Base-by-base conservation (phyloP, 345 rosid genomes). In the Lumnitzera racemosa region DNA sequence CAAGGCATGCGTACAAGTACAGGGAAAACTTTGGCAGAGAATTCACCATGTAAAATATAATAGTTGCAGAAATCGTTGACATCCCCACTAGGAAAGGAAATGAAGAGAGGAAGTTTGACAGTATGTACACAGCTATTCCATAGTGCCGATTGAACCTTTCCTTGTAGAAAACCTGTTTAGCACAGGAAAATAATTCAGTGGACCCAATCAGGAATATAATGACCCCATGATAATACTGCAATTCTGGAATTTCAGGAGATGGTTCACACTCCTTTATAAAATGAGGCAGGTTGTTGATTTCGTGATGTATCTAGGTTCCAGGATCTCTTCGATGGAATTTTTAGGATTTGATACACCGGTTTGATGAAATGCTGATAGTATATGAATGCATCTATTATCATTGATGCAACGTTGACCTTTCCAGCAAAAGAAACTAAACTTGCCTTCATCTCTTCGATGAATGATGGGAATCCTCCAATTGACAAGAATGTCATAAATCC, bases 401-500 rank as follows among this genome's bases (percentile, higher is more conserved):
- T 36, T 4, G 7, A 36, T 36, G 43, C 10, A 7, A 4, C 5
- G 7, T 9, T 36, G 43, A 36, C 43, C 7, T 36, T 36, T 36
- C 31, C 11, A 4, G 43, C 43, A 36, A 36, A 36, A 36, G 43
- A 36, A 36, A 36, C 43, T 36, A 36, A 36, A 36, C 56, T 72
- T 51, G 83, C 96, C 91, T 89, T 92, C 97, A 92, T 87, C 51
- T 92, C 97, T 79, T 89, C 96, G 7, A 84, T 89, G 61, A 87
- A 92, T 9, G 97, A 92, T 78, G 98, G 98, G 68, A 92, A 87
- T 13, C 98, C 98, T 46, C 98, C 98, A 64, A 92, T 92, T 2
- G 97, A 87, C 98, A 89, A 87, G 78, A 92, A 89, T 49, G 98
- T 89, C 57, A 89, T 96, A 67, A 85, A 92, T 50, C 98, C 97